Evolutionary conservation across 2,329 filamentous ascomycete genomes (phyloP), one percentile per base, ranked within the genome.

Genomic region (Claviceps fusiformis): DNA sequence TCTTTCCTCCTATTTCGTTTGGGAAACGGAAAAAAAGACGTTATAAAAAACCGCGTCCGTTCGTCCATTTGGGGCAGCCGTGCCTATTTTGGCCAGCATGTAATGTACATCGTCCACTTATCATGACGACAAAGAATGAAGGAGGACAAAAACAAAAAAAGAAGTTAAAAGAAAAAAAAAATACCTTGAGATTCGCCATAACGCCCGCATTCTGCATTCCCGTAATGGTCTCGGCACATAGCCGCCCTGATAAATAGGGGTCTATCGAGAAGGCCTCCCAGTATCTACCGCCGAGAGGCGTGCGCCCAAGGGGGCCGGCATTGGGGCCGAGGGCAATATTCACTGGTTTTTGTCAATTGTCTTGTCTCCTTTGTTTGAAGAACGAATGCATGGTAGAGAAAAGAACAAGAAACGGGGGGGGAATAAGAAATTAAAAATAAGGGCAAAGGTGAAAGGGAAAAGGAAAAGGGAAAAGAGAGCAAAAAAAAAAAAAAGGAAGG

Each of bases 171-270:
- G n/a, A n/a, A n/a, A n/a, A n/a, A n/a, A n/a, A 37, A 17, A 7
- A 19, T 43, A 73, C 73, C 67, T 79, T 92, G 75, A 75, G 82
- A 71, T 83, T 88, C 55, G 89, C 87, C 66, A 95, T 86, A 43
- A 92, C 82, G 62, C 88, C 88, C 3, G 83, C 82, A 62, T 84
- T 81, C 65, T 93, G 88, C 53, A 89, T 87, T 35, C 87, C 88
- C 59, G 79, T 75, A 61, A 92, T 80, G 1, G 85, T 86, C 62
- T 88, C 79, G n/a, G 79, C 79, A 57, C 86, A 85, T 55, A 87
- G 73, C 56, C 82, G 75, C 24, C 87, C 89, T 1, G 86, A 83
- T 7, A 90, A 74, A 15, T 82, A 82, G 0, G 86, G 85, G 62
- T 90, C 86, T 3, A 80, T 71, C 0, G 83, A 85, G 63, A 89